Conservation (phyloP, 176 grass and related monocot species). For the Oryza longistaminata region DNA sequence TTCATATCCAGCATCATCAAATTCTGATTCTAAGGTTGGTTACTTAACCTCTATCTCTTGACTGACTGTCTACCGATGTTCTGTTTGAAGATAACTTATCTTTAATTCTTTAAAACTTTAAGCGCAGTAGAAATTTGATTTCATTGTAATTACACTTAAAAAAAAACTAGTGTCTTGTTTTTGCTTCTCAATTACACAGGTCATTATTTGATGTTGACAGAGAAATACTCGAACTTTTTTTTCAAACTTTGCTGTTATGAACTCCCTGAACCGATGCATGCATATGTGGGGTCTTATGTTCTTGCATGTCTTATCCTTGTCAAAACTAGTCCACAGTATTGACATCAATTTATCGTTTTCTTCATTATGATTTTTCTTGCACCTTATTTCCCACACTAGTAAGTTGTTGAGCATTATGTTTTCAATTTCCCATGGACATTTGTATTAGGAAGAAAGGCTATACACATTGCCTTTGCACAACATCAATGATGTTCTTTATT, state of each 20-base stretch:
- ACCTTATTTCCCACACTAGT: not conserved
- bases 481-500: not conserved
- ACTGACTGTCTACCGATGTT: conserved; percentile 17
- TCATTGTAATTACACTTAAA: not conserved
- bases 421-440: not conserved
- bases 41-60: not conserved
- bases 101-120: not conserved
- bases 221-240: not conserved
- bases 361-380: not conserved
- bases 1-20: conserved; percentile 50
- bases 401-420: not conserved
- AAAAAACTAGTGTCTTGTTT: conserved; percentile 24
- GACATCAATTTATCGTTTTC: not conserved
- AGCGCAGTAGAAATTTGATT: conserved; percentile 15
- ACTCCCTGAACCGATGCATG: not conserved
- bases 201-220: conserved; percentile 1
- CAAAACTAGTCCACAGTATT: not conserved
- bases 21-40: conserved; percentile 68
- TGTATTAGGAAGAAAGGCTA: conserved; percentile 10
- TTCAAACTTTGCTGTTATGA: conserved; percentile 19
- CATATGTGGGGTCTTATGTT: not conserved
- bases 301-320: not conserved
- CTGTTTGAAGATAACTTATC: conserved; percentile 23
- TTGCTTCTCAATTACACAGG: conserved; percentile 4
- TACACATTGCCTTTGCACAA: not conserved